These are phyloP conservation scores for Talaromyces thailandensis DNA, from an alignment of 495 filamentous ascomycete genomes.

Conservation along the genomic window DNA sequence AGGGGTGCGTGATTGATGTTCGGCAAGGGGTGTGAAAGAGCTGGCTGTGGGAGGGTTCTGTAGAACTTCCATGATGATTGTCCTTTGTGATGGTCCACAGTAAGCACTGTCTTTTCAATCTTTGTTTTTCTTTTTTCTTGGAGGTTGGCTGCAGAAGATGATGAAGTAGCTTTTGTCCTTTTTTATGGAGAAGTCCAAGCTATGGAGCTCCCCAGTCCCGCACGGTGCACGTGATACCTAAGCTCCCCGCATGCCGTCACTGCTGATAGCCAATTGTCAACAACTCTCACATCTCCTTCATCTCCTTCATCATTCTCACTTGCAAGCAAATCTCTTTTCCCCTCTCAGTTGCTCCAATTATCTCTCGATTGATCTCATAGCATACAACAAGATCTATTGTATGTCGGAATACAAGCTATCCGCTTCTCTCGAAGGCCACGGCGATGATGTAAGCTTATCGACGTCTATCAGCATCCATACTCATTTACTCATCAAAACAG, in stretches of 20 bases:
- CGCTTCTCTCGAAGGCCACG: slow-evolving; percentile 68
- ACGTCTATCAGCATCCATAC: slow-evolving; percentile 11
- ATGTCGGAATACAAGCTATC: slow-evolving; percentile 73
- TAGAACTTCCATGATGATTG: slow-evolving; percentile 44
- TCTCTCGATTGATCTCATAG: neutral
- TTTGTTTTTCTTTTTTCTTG: neutral
- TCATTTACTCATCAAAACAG: slow-evolving; percentile 33
- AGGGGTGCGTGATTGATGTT: slow-evolving; percentile 80
- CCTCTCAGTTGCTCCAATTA: neutral
- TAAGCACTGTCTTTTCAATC: neutral
- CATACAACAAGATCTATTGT: slow-evolving; percentile 14
- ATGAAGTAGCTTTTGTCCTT: neutral
- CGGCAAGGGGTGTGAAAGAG: slow-evolving; percentile 62
- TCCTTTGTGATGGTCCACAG: neutral
- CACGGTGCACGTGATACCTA: slow-evolving; percentile 5
- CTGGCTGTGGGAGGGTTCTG: slow-evolving; percentile 35
- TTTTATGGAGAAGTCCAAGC: neutral
- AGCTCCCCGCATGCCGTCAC: slow-evolving; percentile 7
- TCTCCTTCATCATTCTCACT: neutral
- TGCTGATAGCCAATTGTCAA: neutral
- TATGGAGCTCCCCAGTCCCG: slow-evolving; percentile 2
- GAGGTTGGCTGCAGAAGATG: neutral
- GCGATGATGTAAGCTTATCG: slow-evolving; percentile 65
- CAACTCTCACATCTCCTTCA: neutral
- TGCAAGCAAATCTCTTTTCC: neutral